These are phyloP conservation scores for Lathyrus tuberosus DNA, from an alignment of 306 rosid species.

Conservation along the genomic window DNA sequence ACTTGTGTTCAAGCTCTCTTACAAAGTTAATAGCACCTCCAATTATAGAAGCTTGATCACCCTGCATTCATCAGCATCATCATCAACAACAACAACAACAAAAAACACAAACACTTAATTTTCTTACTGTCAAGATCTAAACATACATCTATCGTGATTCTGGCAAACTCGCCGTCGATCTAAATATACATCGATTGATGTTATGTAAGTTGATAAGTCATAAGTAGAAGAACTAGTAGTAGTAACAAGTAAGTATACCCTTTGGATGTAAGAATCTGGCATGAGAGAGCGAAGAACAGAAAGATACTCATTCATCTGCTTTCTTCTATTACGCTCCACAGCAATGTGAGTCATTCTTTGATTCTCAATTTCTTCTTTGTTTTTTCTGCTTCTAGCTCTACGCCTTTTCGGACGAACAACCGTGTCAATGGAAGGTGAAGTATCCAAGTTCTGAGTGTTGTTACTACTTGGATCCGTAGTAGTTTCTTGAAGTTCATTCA, in stretches of 20 bases:
- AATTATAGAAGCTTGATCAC: conserved; percentile 92
- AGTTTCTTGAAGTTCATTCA: conserved; percentile 44
- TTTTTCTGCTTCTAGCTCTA: conserved; percentile 66
- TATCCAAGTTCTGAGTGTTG: conserved; percentile 36
- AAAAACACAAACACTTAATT: not conserved
- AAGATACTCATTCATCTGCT: conserved; percentile 94
- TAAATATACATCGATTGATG: not conserved
- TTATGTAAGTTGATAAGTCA: not conserved
- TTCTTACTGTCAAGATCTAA: too few relatives aligned
- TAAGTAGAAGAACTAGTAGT: not conserved
- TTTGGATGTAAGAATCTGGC: conserved; percentile 92
- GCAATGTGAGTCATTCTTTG: conserved; percentile 99
- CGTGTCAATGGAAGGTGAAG: not conserved
- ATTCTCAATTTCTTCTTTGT: conserved; percentile 88
- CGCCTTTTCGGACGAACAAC: conserved; percentile 69
- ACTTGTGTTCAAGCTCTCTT: conserved; percentile 82
- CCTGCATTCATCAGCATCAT: conserved; percentile 48
- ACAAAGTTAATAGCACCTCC: conserved; percentile 94
- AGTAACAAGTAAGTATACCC: conserved; percentile 52
- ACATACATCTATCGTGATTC: not conserved
- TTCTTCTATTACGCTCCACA: conserved; percentile 86
- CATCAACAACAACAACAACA: not conserved
- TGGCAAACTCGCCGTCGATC: not conserved
- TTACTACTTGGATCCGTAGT: conserved; percentile 31
- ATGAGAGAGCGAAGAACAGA: conserved; percentile 82